A percentile compares a stretch with the other conserved stretches of the same genome.
Conservation (phyloP, 306 rosid genomes). For the Quercus alba region DNA sequence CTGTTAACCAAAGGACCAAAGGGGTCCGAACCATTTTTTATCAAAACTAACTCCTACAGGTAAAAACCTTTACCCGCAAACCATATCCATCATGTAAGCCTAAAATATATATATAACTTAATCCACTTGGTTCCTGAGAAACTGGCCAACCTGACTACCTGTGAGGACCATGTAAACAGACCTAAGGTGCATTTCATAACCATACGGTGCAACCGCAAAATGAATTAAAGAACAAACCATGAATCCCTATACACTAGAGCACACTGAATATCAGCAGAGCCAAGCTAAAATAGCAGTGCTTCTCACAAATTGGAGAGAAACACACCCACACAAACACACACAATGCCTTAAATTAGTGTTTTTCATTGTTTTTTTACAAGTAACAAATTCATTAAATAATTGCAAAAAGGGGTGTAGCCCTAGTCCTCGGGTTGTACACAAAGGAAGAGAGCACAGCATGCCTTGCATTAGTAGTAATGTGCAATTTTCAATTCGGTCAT, state of each 20-base stretch:
- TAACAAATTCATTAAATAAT: too few relatives aligned
- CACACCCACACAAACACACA: background rate
- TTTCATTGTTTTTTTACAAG: too few relatives aligned
- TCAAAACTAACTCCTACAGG: background rate
- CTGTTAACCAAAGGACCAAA: background rate
- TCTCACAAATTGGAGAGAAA: background rate
- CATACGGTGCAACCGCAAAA: too few relatives aligned
- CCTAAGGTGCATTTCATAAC: background rate
- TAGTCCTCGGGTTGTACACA: too few relatives aligned
- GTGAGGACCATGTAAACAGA: background rate
- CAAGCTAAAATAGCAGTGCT: background rate
- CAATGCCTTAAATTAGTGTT: background rate
- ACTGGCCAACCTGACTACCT: background rate
- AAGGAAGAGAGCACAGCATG: background rate
- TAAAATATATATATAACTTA: background rate
- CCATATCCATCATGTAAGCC: background rate
- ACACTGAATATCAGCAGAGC: background rate
- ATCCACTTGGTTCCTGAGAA: too few relatives aligned
- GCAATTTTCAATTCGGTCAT: background rate
- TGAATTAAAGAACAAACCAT: too few relatives aligned
- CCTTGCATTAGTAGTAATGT: background rate
- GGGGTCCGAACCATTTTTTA: background rate
- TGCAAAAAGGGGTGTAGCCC: too few relatives aligned
- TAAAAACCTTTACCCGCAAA: background rate
- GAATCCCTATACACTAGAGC: too few relatives aligned